Conservation (phyloP, 805 yeast species). For the Pichia exigua region DNA sequence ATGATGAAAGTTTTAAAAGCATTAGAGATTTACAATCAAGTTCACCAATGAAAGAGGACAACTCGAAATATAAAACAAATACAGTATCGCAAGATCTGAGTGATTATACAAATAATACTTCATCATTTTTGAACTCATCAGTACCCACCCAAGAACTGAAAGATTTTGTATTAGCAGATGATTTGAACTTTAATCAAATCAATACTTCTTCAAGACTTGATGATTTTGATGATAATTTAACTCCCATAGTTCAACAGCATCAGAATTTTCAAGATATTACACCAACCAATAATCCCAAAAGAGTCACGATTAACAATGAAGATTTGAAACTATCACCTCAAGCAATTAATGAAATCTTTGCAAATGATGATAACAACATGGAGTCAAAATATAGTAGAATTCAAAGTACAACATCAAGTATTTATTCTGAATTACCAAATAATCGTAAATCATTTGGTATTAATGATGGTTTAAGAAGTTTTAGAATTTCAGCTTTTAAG, state of each 20-base stretch:
- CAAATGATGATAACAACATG: neutral
- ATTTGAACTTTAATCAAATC: neutral
- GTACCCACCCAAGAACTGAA: conserved; percentile 6
- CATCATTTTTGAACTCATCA: conserved; percentile 4
- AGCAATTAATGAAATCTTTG: conserved; percentile 1
- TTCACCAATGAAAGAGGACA: neutral
- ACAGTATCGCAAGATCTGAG: neutral
- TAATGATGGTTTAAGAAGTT: conserved; percentile 4
- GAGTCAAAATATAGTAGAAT: neutral
- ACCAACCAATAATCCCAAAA: conserved; percentile 11
- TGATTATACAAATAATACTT: conserved; percentile 2
- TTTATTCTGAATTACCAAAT: conserved; percentile 13
- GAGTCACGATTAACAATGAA: neutral
- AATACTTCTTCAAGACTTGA: neutral
- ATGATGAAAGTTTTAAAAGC: neutral
- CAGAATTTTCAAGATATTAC: conserved; percentile 13
- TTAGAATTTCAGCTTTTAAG: conserved; percentile 5
- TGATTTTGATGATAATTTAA: neutral
- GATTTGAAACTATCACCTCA: conserved; percentile 1
- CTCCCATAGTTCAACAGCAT: conserved; percentile 7
- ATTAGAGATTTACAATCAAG: neutral
- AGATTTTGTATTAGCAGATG: neutral
- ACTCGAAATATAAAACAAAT: neutral
- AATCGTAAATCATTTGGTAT: neutral
- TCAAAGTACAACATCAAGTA: conserved; percentile 17